Percentiles rank a stretch among this genome's conserved stretches.
Conservation (phyloP, 352 stramenopile species). For the Phytophthora sansomeana region DNA sequence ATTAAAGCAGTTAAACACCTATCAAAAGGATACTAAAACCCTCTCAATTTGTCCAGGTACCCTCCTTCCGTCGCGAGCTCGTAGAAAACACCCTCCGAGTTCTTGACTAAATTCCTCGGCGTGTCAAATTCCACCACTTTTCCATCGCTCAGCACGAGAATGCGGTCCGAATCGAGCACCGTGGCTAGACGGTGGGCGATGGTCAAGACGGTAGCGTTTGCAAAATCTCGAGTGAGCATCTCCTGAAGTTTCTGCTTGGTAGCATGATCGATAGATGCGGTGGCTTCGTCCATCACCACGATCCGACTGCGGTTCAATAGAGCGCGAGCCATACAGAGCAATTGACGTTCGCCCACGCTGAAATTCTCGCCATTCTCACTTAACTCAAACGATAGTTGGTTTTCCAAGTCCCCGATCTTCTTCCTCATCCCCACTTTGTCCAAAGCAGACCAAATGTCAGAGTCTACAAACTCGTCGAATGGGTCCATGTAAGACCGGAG, state of each 20-base stretch:
- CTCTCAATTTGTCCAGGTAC: constrained; percentile 20
- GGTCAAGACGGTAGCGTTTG: constrained; percentile 91
- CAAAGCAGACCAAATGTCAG: constrained; percentile 75
- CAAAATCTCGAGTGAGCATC: constrained; percentile 89
- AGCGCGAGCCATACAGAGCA: constrained; percentile 93
- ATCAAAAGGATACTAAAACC: not conserved
- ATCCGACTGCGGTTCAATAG: constrained; percentile 86
- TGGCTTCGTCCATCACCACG: constrained; percentile 96
- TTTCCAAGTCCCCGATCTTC: constrained; percentile 19
- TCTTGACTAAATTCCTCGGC: constrained; percentile 41
- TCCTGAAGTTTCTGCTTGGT: constrained; percentile 70
- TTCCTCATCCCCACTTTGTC: constrained; percentile 67
- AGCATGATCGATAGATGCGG: constrained; percentile 62
- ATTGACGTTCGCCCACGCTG: constrained; percentile 88
- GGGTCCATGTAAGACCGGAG: constrained; percentile 91
- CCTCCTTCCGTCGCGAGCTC: constrained; percentile 30
- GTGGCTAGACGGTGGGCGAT: constrained; percentile 94
- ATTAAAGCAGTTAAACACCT: no score
- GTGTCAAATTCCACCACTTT: constrained; percentile 87
- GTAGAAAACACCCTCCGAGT: constrained; percentile 20
- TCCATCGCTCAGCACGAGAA: constrained; percentile 90
- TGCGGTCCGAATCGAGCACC: constrained; percentile 89
- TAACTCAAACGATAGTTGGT: constrained; percentile 25
- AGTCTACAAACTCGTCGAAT: constrained; percentile 74
- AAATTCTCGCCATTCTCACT: constrained; percentile 66